Evolutionary conservation across 169 alveolate species (phyloP).

Genomic region (Plasmodium coatneyi): DNA sequence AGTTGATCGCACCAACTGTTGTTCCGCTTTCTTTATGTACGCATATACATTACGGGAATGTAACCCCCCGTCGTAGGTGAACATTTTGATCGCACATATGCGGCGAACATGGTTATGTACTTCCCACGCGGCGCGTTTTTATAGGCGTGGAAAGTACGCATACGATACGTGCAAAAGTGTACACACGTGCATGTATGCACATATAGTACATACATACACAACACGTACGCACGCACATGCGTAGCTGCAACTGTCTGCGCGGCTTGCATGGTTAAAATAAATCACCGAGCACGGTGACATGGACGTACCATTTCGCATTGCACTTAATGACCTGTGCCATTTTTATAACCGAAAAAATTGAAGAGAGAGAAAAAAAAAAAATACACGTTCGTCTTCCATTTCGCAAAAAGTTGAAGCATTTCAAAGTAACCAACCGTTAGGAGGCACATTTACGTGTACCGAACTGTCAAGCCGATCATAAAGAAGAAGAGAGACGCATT

Average conservation of each 20-base stretch:
- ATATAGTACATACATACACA: neutral
- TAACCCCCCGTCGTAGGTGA: neutral
- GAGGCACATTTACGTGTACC: neutral
- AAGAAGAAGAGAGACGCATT: neutral
- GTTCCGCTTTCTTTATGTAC: neutral
- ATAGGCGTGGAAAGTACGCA: neutral
- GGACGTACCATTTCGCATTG: neutral
- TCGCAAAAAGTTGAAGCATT: neutral
- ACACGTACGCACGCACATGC: neutral
- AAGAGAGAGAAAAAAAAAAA: neutral
- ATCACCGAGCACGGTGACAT: neutral
- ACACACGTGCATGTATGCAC: neutral
- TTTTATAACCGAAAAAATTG: neutral
- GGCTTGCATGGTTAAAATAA: neutral
- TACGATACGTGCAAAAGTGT: neutral
- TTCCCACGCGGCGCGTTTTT: neutral
- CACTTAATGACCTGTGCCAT: neutral
- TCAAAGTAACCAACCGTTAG: neutral
- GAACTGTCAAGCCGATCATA: neutral
- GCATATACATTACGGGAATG: neutral
- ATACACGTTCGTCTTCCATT: neutral
- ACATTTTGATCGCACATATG: neutral
- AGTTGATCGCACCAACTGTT: neutral
- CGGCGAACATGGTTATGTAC: neutral
- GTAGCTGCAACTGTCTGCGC: neutral